Evolutionary conservation across 345 rosid genomes (phyloP), one percentile per base, ranked within the genome.

Genomic region (Turnera subulata): DNA sequence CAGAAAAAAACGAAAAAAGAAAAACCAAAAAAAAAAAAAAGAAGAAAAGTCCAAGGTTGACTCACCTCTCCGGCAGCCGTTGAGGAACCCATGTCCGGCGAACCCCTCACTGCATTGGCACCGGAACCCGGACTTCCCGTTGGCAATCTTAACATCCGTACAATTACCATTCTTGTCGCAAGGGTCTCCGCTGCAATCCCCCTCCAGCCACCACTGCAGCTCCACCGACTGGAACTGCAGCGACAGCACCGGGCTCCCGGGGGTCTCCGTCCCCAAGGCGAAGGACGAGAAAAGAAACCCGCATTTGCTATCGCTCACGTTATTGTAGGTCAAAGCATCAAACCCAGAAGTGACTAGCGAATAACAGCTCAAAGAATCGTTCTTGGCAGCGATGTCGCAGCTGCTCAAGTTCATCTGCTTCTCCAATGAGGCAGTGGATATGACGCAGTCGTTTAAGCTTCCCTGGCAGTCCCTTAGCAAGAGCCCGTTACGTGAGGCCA

Each of bases 141-240:
- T 7, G 16, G 58, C 23, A 6, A 61, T 59, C 12, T 0, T 25
- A 37, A 82, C 73, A 0, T 0, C 0, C 13, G 0, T 17, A 40
- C 85, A 74, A 0, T n/a, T 25, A 5, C 85, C 89, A 11, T 78
- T 53, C 2, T 0, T 7, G 11, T 62, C 26, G 47, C 97, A 93
- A 32, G 1, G 0, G 16, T 2, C 5, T 22, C 0, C 13, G 0
- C 1, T 9, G 48, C 82, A 80, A 1, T 1, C 1, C 24, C 84
- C 79, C n/a, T 57, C 25, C 16, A 85, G 44, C 97, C 99, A 84
- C 99, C 97, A 93, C n/a, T 63, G 79, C 60, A 93, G 57, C 70
- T 71, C 69, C 25, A 80, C 56, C 50, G 72, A 65, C 64, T 73
- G 80, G 54, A 83, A 72, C 79, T 83, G 81, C 35, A 89, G 32